A percentile compares a stretch with the other conserved stretches of the same genome.
phyloP scores from a whole-genome alignment of 2,329 filamentous ascomycete genomes.

The Phyllosticta paracitricarpa region DNA sequence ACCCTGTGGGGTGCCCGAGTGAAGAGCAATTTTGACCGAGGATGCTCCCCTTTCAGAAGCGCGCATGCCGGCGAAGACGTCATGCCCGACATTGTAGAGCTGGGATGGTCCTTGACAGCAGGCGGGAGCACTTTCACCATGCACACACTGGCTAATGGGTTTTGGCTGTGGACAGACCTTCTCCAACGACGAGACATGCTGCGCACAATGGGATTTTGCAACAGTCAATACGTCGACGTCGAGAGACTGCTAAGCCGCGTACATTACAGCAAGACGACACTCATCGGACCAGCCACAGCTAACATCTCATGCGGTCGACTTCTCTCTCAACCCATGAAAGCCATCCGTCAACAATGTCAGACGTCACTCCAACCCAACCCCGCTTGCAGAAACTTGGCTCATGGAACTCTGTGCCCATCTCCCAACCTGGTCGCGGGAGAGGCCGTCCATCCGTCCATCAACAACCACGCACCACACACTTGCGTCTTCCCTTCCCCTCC shows the following conservation, averaged over 20 bases:
- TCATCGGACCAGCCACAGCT: too few relatives aligned
- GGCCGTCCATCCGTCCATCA: not conserved
- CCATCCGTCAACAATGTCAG: not conserved
- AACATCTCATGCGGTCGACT: too few relatives aligned
- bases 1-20: not conserved
- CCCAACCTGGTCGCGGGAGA: not conserved
- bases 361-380: not conserved
- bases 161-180: not conserved
- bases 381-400: not conserved
- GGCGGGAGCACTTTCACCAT: not conserved
- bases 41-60: not conserved
- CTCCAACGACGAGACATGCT: not conserved
- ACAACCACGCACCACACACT: too few relatives aligned
- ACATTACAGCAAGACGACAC: too few relatives aligned
- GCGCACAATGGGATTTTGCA: too few relatives aligned
- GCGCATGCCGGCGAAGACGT: not conserved
- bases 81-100: not conserved
- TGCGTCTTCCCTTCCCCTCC: too few relatives aligned
- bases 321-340: not conserved
- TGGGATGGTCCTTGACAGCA: not conserved
- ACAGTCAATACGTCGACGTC: too few relatives aligned
- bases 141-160: not conserved
- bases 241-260: too few relatives aligned
- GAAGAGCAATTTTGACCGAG: not conserved
- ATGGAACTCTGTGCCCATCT: too few relatives aligned